Conservation (phyloP, 1,284 basidiomycete species). For the Somion occarium region DNA sequence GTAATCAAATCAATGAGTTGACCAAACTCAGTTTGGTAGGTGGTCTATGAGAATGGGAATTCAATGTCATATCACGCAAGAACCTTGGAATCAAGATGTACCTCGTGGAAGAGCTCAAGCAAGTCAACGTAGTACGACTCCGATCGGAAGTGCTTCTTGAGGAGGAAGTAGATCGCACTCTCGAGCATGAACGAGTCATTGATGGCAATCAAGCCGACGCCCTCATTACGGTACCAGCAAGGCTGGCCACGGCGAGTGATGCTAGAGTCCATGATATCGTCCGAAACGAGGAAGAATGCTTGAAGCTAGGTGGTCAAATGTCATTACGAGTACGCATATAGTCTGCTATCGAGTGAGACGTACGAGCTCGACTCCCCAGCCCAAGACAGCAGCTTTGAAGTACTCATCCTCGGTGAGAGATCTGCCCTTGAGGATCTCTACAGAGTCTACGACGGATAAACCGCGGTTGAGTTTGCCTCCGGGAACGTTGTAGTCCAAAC, state of each 20-base stretch:
- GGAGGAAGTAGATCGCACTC: constrained; percentile 86
- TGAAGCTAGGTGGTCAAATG: constrained; percentile 62
- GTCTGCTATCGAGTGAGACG: constrained; percentile 27
- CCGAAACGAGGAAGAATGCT: constrained; percentile 96
- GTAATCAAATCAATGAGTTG: constrained; percentile 96
- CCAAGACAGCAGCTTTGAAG: constrained; percentile 84
- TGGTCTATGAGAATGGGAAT: constrained; percentile 45
- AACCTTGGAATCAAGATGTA: constrained; percentile 23
- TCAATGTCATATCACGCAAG: neutral
- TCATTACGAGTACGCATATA: constrained; percentile 1
- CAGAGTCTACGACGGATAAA: constrained; percentile 91
- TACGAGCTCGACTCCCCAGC: constrained; percentile 95
- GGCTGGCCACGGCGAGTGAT: constrained; percentile 97
- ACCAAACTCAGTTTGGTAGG: constrained; percentile 94
- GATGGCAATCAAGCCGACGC: constrained; percentile 86
- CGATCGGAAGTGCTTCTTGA: constrained; percentile 85
- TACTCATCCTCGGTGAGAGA: constrained; percentile 79
- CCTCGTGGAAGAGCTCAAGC: constrained; percentile 89
- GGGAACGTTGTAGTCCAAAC: constrained; percentile 91
- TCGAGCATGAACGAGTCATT: constrained; percentile 99
- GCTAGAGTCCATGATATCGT: constrained; percentile 97
- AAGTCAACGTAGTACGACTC: constrained; percentile 86
- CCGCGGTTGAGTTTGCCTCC: constrained; percentile 97
- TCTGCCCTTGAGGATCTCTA: constrained; percentile 80
- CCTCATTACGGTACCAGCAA: constrained; percentile 86